phyloP scores from a whole-genome alignment of 2,329 filamentous ascomycete species.

The Didymella lethalis region DNA sequence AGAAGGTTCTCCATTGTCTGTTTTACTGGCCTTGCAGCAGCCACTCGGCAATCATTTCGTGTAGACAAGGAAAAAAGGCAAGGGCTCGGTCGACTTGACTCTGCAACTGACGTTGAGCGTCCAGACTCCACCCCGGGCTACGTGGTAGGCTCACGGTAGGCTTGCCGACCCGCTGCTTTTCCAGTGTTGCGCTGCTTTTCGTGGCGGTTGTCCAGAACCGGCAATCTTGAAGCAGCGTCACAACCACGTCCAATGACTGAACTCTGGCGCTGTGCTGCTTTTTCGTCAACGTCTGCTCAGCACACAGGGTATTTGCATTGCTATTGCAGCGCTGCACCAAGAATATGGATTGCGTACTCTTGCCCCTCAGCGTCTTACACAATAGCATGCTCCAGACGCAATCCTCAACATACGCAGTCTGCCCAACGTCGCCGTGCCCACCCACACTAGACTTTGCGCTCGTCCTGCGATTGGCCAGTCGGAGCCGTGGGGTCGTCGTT shows the following conservation, averaged over 20 bases:
- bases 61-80: background rate
- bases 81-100: conserved; percentile 14
- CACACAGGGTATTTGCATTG: background rate
- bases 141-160: conserved; percentile 12
- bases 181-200: conserved; percentile 14
- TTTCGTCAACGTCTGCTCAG: background rate
- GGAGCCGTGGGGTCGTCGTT: background rate
- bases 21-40: conserved; percentile 12
- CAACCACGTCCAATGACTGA: background rate
- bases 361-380: conserved; percentile 6
- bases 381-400: background rate
- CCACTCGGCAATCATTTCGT: conserved; percentile 5
- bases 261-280: conserved; percentile 9
- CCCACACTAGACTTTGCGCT: conserved; percentile 14
- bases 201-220: conserved; percentile 5
- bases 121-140: conserved; percentile 12
- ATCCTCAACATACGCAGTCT: conserved; percentile 10
- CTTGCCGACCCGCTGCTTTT: conserved; percentile 17
- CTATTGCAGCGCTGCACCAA: conserved; percentile 7
- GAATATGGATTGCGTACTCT: conserved; percentile 5
- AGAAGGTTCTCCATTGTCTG: background rate
- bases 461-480: conserved; percentile 4
- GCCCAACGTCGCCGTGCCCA: conserved; percentile 10
- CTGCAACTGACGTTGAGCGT: conserved; percentile 9
- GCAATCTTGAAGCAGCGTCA: background rate